Conservation (phyloP, 148 eudicot species). For the Spergularia bocconei region DNA sequence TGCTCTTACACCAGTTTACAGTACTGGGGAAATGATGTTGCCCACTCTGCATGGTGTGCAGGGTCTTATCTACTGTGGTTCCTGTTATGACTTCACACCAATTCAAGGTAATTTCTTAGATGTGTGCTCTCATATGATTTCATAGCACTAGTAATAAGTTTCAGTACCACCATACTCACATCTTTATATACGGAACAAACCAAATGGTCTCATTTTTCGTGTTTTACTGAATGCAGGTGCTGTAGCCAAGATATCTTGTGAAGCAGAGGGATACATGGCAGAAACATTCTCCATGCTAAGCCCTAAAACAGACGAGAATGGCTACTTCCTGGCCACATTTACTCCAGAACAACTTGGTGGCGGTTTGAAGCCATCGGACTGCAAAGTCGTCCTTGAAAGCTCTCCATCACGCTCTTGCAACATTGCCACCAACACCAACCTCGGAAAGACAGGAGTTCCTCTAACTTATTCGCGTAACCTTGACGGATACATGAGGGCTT, state of each 20-base stretch:
- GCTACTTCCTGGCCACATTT: slow-evolving; percentile 33
- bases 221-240: slow-evolving; percentile 17
- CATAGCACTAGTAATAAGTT: no score
- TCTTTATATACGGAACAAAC: background rate
- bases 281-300: slow-evolving; percentile 22
- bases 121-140: no score
- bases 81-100: slow-evolving; percentile 20
- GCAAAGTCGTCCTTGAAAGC: slow-evolving; percentile 28
- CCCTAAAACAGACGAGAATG: slow-evolving; percentile 32
- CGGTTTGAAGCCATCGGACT: slow-evolving; percentile 23
- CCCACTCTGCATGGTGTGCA: slow-evolving; percentile 14
- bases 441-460: slow-evolving; percentile 8
- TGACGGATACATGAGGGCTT: background rate
- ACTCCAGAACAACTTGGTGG: slow-evolving; percentile 29
- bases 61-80: slow-evolving; percentile 20
- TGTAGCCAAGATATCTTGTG: slow-evolving; percentile 23
- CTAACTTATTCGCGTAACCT: slow-evolving; percentile 10
- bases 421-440: slow-evolving; percentile 21
- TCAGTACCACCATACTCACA: no score
- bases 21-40: background rate
- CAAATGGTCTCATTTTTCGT: background rate
- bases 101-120: slow-evolving; percentile 19
- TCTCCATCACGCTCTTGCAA: slow-evolving; percentile 28
- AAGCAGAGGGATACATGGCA: slow-evolving; percentile 20
- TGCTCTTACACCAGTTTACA: no score